Percentiles rank a stretch among this genome's conserved stretches.
phyloP scores from a whole-genome alignment of 257 asterid species.

The Ligustrum vulgare region DNA sequence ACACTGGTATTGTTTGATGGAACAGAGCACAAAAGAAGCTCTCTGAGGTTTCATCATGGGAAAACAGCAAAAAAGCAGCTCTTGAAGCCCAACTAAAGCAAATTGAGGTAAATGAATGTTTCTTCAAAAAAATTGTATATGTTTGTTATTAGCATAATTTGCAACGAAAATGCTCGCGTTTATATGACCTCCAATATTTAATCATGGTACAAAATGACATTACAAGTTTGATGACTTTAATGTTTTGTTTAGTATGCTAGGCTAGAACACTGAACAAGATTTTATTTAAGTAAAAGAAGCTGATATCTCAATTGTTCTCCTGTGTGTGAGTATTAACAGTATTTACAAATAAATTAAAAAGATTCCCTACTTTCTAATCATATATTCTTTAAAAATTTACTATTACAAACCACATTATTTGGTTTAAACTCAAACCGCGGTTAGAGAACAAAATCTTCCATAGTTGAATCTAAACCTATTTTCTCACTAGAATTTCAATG shows the following conservation, averaged over 20 bases:
- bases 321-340: no score
- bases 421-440: no score
- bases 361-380: no score
- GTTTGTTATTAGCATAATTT: not conserved
- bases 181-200: not conserved
- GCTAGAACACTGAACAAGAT: not conserved
- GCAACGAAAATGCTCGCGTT: not conserved
- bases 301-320: no score
- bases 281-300: no score
- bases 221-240: not conserved
- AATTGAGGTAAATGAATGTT: slow-evolving; percentile 52
- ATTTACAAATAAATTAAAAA: no score
- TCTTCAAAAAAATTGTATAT: not conserved
- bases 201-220: not conserved
- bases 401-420: no score
- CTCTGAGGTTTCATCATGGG: slow-evolving; percentile 72
- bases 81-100: slow-evolving; percentile 62
- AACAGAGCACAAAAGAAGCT: slow-evolving; percentile 74
- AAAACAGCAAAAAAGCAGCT: slow-evolving; percentile 69
- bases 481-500: no score
- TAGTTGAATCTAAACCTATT: no score
- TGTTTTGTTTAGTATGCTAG: no score
- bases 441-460: no score
- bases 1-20: not conserved
- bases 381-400: no score